Base-by-base conservation (phyloP, 2,329 filamentous ascomycete species). In the Diaporthe sp. region DNA sequence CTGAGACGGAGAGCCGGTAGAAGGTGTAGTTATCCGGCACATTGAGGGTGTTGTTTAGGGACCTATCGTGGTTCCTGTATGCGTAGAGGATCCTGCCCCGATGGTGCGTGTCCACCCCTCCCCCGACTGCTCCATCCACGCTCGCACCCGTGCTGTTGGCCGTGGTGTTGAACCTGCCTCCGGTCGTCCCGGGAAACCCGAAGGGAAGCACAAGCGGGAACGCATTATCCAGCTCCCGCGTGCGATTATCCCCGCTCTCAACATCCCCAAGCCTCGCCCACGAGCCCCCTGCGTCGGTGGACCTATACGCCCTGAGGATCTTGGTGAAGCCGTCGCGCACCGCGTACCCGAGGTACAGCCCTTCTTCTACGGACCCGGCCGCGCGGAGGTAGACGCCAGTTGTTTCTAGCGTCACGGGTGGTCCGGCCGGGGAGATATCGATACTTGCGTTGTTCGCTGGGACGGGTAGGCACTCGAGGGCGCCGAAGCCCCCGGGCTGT, bases 1-100 rank as follows among this genome's bases (percentile, higher is more conserved):
- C 82, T 51, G 80, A 85, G 10, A 87, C 59, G 1, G 83, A 83
- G 78, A 88, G 85, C 51, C 86, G 84, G 80, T 83, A 81, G 65
- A 79, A 79, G 0, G 79, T 80, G 74, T 80, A 83, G n/a, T 73
- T 58, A 59, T 77, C 35, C 37, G 63, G 63, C 22, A 53, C 63
- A 15, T n/a, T n/a, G 47, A 68, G 63, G 10, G 63, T 53, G 47
- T 39, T 68, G 75, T 50, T 39, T 27, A 35, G 25, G 8, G 68
- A 44, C 69, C 69, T 68, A 65, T 83, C 81, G 76, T 84, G 82
- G 77, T 84, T 83, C 17, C 82, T 79, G 75, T 81, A 84, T 9
- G 77, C 75, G 19, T 68, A 74, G 1, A 78, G 51, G 55, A 78
- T 74, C 5, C 75, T 63, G 0, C 76, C 74, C 17, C 0, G 22